Evolutionary conservation across 1,139 yeast species (phyloP), one percentile per base, ranked within the genome.

Genomic region (Geotrichum citri-aurantii): DNA sequence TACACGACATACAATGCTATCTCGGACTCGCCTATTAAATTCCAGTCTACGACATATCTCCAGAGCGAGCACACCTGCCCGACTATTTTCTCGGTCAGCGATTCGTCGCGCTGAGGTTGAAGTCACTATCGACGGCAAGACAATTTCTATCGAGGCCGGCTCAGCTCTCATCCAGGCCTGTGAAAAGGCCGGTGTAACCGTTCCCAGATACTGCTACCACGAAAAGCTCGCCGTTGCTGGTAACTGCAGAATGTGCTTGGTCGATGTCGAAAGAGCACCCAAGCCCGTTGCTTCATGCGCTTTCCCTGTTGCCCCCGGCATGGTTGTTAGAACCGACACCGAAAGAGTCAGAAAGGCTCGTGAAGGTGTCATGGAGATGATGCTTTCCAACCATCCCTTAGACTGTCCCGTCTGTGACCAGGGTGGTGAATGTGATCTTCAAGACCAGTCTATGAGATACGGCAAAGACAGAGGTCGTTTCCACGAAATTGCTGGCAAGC

Each of bases 361-460:
- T 72, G 96, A 89, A 74, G 95, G 95, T 69, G 95, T 89, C 66
- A 88, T 95, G 55, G 96, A 89, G 75, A 86, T 89, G 85, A 76
- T 89, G 65, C 80, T 89, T 66, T 91, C 89, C 68, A 89, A 89
- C 78, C 96, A 89, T 77, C 96, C 96, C 42, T 80, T 89, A 71
- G 96, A 89, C 76, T 89, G 96, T 76, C 96, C 96, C 47, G 87
- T 89, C 58, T 89, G 96, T 75, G 96, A 89, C 75, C 96, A 89
- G 76, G 96, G 96, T 76, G 96, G 96, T 66, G 96, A 89, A 73
- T 89, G 96, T 78, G 96, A 89, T 72, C 81, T 89, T 68, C 96
- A 89, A 76, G 96, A 89, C 71, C 96, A 89, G 77, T 80, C 91
- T 31, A 79, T 86, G 73, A 82, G 95, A 73, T 87, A 87, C 71